Percentiles rank a stretch among this genome's conserved stretches.
Conservation (phyloP, 2,329 filamentous ascomycete species). For the Diaporthe velutina region DNA sequence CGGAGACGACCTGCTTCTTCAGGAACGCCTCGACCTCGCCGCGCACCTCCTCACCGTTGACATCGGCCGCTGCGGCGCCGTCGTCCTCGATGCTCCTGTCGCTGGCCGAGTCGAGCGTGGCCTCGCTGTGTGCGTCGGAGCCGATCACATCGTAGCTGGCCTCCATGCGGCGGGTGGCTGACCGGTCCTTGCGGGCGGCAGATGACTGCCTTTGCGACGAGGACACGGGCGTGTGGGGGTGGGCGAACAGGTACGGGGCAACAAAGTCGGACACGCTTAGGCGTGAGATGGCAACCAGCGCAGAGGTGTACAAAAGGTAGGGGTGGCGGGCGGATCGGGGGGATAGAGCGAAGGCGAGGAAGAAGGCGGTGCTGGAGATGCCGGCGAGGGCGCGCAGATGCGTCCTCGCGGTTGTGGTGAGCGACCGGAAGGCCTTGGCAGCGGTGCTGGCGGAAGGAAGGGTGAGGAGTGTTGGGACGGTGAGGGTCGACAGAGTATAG, state of each 20-base stretch:
- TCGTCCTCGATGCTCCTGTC: slow-evolving; percentile 61
- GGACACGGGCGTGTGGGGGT: slow-evolving; percentile 26
- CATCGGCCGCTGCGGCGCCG: slow-evolving; percentile 57
- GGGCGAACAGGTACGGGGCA: slow-evolving; percentile 57
- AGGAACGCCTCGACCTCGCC: slow-evolving; percentile 68
- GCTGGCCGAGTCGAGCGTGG: slow-evolving; percentile 54
- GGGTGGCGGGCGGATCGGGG: slow-evolving; percentile 83
- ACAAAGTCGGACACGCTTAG: slow-evolving; percentile 64
- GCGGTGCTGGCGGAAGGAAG: slow-evolving; percentile 82
- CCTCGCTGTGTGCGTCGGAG: slow-evolving; percentile 61
- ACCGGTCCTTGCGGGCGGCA: slow-evolving; percentile 42
- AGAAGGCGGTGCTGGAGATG: slow-evolving; percentile 78
- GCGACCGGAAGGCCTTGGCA: slow-evolving; percentile 76
- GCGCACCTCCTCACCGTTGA: slow-evolving; percentile 75
- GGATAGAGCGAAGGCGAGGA: slow-evolving; percentile 83
- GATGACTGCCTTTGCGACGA: slow-evolving; percentile 39
- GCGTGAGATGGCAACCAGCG: slow-evolving; percentile 75
- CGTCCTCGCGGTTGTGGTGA: slow-evolving; percentile 72
- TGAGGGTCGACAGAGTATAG: slow-evolving; percentile 83
- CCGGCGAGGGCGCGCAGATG: slow-evolving; percentile 77
- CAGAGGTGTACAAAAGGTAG: slow-evolving; percentile 87
- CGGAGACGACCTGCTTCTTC: slow-evolving; percentile 66
- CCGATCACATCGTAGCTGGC: slow-evolving; percentile 79
- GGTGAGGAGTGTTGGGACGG: slow-evolving; percentile 83
- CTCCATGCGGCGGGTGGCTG: slow-evolving; percentile 67